Evolutionary conservation across 768 basidiomycete genomes (phyloP), one percentile per base, ranked within the genome.

Genomic region (Rhizopogon salebrosus): DNA sequence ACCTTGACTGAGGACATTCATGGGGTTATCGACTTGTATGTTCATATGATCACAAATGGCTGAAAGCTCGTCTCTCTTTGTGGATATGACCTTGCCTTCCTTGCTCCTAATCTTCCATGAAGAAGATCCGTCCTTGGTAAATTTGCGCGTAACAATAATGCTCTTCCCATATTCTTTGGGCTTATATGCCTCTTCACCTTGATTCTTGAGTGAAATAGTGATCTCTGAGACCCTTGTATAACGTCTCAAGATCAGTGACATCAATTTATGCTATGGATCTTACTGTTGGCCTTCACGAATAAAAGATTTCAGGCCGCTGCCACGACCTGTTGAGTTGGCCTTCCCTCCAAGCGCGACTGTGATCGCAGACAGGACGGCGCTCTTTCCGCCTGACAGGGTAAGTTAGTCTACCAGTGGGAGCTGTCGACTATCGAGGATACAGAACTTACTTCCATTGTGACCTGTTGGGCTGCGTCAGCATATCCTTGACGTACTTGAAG

Each of bases 41-140:
- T 93, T 93, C 87, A 97, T 95, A 58, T 93, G 88, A 64, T 95
- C 92, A 61, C 88, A 88, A 46, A 99, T 98, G 2, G 85, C 82
- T 16, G 88, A 79, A 10, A 99, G 69, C 63, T 98, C 94, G 9
- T 92, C 85, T 58, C 84, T 83, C 72, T 90, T 93, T 13, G 75
- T 84, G 31, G 85, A 86, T 53, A 97, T 69, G 9, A 83, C 63
- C 57, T 76, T 79, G 35, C 81, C 83, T 22, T 86, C 80, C 62
- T 77, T 82, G 58, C 71, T 78, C 72, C 80, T 86, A 64, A 98
- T 90, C 67, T 87, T 92, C 85, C 93, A 98, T 0, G 77, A 72
- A 1, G 86, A 84, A 3, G 72, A 66, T 5, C 93, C 92, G 16
- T 90, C 85, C 60, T 81, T 85, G 27, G 78, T 83, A 62, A 98